Evolutionary conservation across 495 filamentous ascomycete genomes (phyloP).

Genomic region (Tuber magnatum): DNA sequence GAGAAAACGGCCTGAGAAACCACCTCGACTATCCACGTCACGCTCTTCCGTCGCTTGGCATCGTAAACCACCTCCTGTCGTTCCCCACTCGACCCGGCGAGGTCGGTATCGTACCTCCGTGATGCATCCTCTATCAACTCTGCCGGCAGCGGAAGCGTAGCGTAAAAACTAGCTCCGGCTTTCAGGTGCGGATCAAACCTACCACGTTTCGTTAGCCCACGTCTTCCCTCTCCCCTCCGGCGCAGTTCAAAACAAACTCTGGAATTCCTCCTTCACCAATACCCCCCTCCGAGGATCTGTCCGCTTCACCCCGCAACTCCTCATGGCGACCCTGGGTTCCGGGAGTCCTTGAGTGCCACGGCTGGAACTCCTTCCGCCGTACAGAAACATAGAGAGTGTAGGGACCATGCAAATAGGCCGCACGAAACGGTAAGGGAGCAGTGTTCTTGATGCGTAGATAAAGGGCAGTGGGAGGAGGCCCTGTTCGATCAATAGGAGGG

Average conservation of each 20-base stretch:
- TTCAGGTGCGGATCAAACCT: constrained; percentile 89
- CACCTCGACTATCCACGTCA: constrained; percentile 88
- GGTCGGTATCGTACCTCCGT: background rate
- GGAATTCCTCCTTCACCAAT: constrained; percentile 25
- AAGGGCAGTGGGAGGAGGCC: constrained; percentile 69
- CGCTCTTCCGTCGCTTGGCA: constrained; percentile 47
- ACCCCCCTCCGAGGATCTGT: constrained; percentile 9
- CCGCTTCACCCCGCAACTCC: constrained; percentile 19
- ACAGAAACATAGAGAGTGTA: constrained; percentile 83
- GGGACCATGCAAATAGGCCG: constrained; percentile 91
- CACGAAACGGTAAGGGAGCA: constrained; percentile 80
- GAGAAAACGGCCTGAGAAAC: constrained; percentile 90
- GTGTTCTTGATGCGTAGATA: constrained; percentile 84
- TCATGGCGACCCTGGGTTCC: constrained; percentile 16
- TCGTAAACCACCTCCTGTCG: constrained; percentile 28
- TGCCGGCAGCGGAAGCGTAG: constrained; percentile 67
- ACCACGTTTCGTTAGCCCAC: background rate
- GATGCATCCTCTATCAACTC: constrained; percentile 28
- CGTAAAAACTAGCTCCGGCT: constrained; percentile 77
- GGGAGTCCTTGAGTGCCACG: constrained; percentile 30
- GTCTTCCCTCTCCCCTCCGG: background rate
- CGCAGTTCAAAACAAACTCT: constrained; percentile 14
- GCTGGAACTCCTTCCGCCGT: constrained; percentile 41
- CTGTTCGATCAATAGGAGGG: constrained; percentile 76
- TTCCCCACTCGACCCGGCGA: constrained; percentile 54